Evolutionary conservation across 345 rosid genomes (phyloP).

Genomic region (Aquilaria malaccensis): DNA sequence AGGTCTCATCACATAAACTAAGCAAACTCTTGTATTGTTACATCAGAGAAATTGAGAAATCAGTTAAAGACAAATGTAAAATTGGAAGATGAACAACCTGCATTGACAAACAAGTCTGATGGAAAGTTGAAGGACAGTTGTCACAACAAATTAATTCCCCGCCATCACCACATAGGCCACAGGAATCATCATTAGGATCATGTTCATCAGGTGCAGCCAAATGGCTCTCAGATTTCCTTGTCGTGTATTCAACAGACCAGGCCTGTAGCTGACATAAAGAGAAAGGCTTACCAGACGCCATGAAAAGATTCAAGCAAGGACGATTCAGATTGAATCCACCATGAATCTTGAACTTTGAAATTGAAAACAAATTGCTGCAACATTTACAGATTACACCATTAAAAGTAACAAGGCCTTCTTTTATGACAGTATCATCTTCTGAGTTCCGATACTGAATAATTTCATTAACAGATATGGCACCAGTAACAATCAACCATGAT

Average conservation of each 20-base stretch:
- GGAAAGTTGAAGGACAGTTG: constrained; percentile 89
- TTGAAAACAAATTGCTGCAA: constrained; percentile 56
- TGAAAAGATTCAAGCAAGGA: constrained; percentile 78
- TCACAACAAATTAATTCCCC: constrained; percentile 96
- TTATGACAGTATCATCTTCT: constrained; percentile 48
- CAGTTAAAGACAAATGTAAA: background rate
- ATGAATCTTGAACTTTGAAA: constrained; percentile 73
- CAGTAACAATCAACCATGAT: constrained; percentile 60
- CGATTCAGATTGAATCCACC: constrained; percentile 61
- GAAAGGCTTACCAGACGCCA: constrained; percentile 75
- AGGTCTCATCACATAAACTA: background rate
- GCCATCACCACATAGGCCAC: constrained; percentile 89
- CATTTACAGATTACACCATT: constrained; percentile 79
- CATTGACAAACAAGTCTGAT: constrained; percentile 70
- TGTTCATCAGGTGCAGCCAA: constrained; percentile 45
- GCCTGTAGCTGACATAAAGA: constrained; percentile 77
- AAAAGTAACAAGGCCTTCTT: constrained; percentile 62
- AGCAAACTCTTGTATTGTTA: too few species aligned
- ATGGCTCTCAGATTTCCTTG: constrained; percentile 42
- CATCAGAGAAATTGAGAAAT: too few species aligned
- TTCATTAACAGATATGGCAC: constrained; percentile 55
- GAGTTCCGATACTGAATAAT: constrained; percentile 72
- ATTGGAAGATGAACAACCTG: constrained; percentile 47
- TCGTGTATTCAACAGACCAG: constrained; percentile 83
- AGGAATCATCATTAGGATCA: constrained; percentile 92